Evolutionary conservation across 2,329 filamentous ascomycete genomes (phyloP).

Genomic region (Apiospora kogelbergensis): DNA sequence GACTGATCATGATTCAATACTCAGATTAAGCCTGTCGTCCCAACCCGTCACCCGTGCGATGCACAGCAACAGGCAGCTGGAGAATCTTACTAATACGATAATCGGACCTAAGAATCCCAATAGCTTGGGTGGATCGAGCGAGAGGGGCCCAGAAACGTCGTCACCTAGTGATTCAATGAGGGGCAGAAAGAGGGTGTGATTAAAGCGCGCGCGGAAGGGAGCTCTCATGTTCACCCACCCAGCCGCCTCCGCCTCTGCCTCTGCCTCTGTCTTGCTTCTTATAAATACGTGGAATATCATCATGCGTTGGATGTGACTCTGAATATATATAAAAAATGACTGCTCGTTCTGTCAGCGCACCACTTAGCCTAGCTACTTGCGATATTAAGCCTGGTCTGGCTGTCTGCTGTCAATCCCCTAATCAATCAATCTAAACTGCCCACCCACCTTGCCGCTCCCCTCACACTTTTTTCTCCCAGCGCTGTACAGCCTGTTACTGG

Average conservation of each 20-base stretch:
- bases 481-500: background rate
- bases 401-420: background rate
- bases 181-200: slow-evolving; percentile 2
- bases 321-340: no score
- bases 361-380: no score
- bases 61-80: background rate
- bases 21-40: no score
- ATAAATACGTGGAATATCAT: background rate
- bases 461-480: background rate
- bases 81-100: background rate
- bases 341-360: no score
- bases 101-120: background rate
- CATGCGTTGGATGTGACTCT: no score
- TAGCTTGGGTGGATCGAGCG: slow-evolving; percentile 6
- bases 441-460: background rate
- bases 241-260: no score
- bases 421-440: background rate
- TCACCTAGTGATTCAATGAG: slow-evolving; percentile 7
- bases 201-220: background rate
- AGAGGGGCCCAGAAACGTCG: background rate
- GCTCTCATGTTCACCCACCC: background rate
- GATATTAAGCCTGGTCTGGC: background rate
- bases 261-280: background rate
- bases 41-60: no score
- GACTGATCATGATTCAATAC: no score